Conservation (phyloP, 345 rosid species). For the Noccaea bulbosa region DNA sequence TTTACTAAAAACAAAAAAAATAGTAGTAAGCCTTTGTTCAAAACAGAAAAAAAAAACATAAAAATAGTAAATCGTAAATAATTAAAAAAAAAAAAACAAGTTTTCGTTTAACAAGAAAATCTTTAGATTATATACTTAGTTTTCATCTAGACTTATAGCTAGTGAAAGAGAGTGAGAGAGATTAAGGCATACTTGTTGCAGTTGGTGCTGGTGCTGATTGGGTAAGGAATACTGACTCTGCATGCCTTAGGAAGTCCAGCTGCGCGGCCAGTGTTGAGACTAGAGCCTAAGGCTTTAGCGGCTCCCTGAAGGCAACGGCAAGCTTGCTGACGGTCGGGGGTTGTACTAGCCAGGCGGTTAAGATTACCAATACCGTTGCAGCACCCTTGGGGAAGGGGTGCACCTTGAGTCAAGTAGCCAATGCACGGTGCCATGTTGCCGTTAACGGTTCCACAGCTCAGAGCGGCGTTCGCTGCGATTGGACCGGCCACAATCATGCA, state of each 20-base stretch:
- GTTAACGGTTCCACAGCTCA: slow-evolving; percentile 45
- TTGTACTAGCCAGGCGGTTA: slow-evolving; percentile 22
- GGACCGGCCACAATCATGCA: slow-evolving; percentile 33
- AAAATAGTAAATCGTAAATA: neutral
- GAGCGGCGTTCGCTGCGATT: slow-evolving; percentile 29
- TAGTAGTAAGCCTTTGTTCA: no score
- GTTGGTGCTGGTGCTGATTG: slow-evolving; percentile 29
- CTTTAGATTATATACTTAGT: neutral
- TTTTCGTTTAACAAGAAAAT: neutral
- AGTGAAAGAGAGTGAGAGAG: neutral
- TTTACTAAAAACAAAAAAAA: neutral
- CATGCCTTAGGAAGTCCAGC: slow-evolving; percentile 23
- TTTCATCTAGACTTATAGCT: no score
- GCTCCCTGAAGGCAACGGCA: slow-evolving; percentile 39
- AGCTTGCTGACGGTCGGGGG: slow-evolving; percentile 38
- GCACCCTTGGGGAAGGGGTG: neutral
- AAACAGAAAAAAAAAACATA: no score
- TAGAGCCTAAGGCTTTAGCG: neutral
- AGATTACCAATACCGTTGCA: slow-evolving; percentile 30
- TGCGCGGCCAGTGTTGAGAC: neutral
- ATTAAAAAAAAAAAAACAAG: neutral
- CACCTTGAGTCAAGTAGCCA: slow-evolving; percentile 23
- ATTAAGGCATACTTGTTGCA: slow-evolving; percentile 29
- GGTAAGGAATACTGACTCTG: slow-evolving; percentile 16
- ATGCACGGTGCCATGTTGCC: neutral